Percentiles rank a stretch among this genome's conserved stretches.
phyloP scores from a whole-genome alignment of 202 grass and related monocot genomes.

The Bolboschoenoplectus hybrid region DNA sequence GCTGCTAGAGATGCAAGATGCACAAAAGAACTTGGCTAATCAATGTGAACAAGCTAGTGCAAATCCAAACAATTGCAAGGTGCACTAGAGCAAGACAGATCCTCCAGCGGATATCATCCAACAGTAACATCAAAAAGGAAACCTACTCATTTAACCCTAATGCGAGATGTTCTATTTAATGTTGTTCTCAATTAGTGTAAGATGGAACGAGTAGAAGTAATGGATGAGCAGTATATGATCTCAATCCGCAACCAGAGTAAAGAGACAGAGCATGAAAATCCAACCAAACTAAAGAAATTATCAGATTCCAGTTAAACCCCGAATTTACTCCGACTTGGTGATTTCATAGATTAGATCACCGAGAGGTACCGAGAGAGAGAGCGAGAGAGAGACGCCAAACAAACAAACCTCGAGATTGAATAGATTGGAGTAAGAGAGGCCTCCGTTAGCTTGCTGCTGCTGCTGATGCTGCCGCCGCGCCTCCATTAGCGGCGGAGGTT shows the following conservation, averaged over 20 bases:
- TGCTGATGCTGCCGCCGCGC: slow-evolving; percentile 64
- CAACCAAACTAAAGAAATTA: slow-evolving; percentile 10
- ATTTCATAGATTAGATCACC: not conserved
- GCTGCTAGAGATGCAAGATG: slow-evolving; percentile 13
- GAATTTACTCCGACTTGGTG: not conserved
- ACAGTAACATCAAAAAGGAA: not conserved
- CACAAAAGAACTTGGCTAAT: slow-evolving; percentile 13
- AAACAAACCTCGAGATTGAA: slow-evolving; percentile 77
- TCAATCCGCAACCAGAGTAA: not conserved
- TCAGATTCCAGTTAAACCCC: slow-evolving; percentile 17
- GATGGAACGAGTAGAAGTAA: not conserved
- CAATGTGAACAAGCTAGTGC: not conserved
- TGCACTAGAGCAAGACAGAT: not conserved
- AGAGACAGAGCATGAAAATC: not conserved
- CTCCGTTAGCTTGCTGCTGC: slow-evolving; percentile 56
- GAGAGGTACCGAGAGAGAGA: not conserved
- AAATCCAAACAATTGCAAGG: slow-evolving; percentile 27
- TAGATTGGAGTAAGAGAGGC: slow-evolving; percentile 70
- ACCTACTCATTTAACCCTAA: not conserved
- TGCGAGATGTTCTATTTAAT: not conserved
- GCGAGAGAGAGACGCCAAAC: not conserved
- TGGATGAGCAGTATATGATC: not conserved
- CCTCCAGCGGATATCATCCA: not conserved
- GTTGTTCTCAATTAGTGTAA: not conserved
- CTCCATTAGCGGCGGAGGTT: slow-evolving; percentile 46